Conservation (phyloP, 768 basidiomycete genomes). For the Lanmaoa pseudosensibilis region DNA sequence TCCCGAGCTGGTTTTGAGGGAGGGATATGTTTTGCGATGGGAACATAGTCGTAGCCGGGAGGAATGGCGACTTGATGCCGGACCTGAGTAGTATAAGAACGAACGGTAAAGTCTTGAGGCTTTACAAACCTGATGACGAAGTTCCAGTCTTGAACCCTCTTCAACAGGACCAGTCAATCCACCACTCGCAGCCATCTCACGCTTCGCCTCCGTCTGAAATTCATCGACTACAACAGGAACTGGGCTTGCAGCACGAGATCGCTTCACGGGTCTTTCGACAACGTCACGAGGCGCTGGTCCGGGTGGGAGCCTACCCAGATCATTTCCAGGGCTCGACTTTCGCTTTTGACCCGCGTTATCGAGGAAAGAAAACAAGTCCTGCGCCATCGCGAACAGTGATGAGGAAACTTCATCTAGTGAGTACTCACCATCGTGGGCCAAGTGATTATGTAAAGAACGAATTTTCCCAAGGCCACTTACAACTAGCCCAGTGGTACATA, state of each 20-base stretch:
- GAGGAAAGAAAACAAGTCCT: conserved; percentile 35
- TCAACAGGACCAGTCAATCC: conserved; percentile 79
- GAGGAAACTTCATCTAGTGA: not conserved
- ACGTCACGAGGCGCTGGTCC: conserved; percentile 24
- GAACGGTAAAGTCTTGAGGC: not conserved
- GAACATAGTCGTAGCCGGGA: conserved; percentile 84
- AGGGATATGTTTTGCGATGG: conserved; percentile 89
- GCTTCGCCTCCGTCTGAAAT: conserved; percentile 90
- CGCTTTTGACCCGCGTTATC: conserved; percentile 25
- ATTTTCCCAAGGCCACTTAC: not conserved
- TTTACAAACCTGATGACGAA: conserved; percentile 66
- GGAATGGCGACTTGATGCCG: conserved; percentile 97
- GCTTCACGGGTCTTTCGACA: conserved; percentile 49
- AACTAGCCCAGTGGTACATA: no score
- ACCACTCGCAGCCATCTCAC: conserved; percentile 86
- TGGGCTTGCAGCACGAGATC: conserved; percentile 57
- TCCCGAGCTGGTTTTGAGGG: conserved; percentile 86
- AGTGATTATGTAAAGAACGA: conserved; percentile 6
- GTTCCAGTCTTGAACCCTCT: conserved; percentile 66
- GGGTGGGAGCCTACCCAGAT: conserved; percentile 1
- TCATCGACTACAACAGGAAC: conserved; percentile 86
- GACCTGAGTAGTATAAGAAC: conserved; percentile 50
- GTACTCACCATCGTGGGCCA: not conserved
- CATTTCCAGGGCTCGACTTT: conserved; percentile 20
- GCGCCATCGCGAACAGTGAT: conserved; percentile 17